Base-by-base conservation (phyloP, 2,329 filamentous ascomycete genomes). In the Xylogone sp. region DNA sequence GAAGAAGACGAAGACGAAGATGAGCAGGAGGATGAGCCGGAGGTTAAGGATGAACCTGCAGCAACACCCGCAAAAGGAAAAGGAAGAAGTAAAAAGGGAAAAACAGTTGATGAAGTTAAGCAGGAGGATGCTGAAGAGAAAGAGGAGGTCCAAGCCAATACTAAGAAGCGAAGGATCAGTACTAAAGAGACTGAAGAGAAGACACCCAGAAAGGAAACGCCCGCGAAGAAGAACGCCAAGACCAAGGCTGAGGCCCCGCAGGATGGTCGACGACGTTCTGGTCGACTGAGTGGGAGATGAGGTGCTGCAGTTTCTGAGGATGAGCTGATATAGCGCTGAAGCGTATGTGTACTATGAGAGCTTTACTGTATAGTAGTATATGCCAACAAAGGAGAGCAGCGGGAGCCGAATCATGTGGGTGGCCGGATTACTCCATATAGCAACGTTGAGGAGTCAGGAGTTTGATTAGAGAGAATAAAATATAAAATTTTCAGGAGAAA, bases 1-100 rank as follows among this genome's bases (percentile, higher is more conserved):
- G n/a, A 53, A 42, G 18, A 59, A 51, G 49, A 50, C 13, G 51
- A 52, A 42, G 21, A 10, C 27, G 18, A 34, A 1, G 13, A 16
- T 18, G 24, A 50, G 21, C 39, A 48, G n/a, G 56, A 27, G 19
- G 27, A 21, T n/a, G 49, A 44, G 13, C 34, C 34, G n/a, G 43
- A 48, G n/a, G 56, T 51, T 6, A 34, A 27, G 19, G 27, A 21
- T n/a, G 49, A 44, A 18, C 34, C 34, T 16, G n/a, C 8, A 16
- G 34, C n/a, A 16, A 16, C n/a, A 45, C 43, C 43, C 9, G 43
- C 43, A 4, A 45, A 45, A 45, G 43, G 20, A 9, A 45, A 13
- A 45, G 43, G 43, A 3, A 45, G 18, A 24, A 19, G 9, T 45
- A 24, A 20, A 19, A 45, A 45, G 19, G 43, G 18, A 19, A 24